These are phyloP conservation scores for Kodamaea sp. DNA, from an alignment of 1,139 yeast species.

Conservation along the genomic window DNA sequence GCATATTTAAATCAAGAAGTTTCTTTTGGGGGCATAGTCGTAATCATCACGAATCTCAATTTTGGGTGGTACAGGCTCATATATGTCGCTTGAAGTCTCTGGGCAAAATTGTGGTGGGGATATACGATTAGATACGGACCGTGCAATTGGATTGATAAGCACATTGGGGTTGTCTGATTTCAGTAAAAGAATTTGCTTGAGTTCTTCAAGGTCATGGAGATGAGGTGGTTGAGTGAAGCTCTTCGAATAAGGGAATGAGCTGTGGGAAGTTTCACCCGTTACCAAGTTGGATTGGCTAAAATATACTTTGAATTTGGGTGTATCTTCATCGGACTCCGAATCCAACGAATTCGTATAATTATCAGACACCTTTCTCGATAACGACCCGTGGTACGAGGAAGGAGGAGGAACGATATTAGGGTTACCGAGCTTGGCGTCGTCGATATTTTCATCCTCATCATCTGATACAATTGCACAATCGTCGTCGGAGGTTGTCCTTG, in stretches of 20 bases:
- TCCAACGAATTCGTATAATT: constrained; percentile 3
- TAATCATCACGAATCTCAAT: constrained; percentile 2
- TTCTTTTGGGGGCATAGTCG: neutral
- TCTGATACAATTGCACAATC: constrained; percentile 10
- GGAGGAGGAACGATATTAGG: constrained; percentile 4
- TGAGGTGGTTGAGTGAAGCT: constrained; percentile 7
- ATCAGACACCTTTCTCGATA: constrained; percentile 8
- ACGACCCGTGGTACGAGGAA: neutral
- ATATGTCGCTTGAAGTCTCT: neutral
- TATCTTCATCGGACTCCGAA: constrained; percentile 3
- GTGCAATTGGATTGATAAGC: constrained; percentile 8
- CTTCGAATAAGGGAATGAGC: too few species aligned
- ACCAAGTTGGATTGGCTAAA: too few species aligned
- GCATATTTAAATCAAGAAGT: constrained; percentile 1
- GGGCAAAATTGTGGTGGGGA: constrained; percentile 2
- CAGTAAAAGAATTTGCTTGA: constrained; percentile 3
- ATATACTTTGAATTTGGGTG: too few species aligned
- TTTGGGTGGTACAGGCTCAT: neutral
- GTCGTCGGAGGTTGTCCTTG: constrained; percentile 1
- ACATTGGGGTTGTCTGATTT: constrained; percentile 11
- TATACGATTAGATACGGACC: constrained; percentile 48
- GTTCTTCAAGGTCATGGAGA: constrained; percentile 5
- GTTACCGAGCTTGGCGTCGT: neutral
- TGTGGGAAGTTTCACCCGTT: too few species aligned
- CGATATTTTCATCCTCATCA: constrained; percentile 5